phyloP scores from a whole-genome alignment of 78 protist species.

The Speleostelium caveatum region DNA sequence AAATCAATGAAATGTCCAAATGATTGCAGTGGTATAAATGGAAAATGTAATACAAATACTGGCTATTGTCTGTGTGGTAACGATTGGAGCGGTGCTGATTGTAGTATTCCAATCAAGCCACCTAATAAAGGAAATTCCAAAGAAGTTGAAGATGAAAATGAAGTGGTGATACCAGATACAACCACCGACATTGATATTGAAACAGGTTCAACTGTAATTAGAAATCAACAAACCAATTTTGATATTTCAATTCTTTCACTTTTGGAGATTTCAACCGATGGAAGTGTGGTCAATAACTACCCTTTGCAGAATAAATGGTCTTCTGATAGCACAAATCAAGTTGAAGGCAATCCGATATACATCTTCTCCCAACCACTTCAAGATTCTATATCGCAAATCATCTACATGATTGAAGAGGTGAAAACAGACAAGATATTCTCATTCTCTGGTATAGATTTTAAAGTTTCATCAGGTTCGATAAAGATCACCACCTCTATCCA shows the following conservation, averaged over 20 bases:
- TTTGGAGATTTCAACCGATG: background rate
- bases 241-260: background rate
- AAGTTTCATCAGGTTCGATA: background rate
- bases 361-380: too few species aligned
- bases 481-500: background rate
- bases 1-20: background rate
- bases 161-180: background rate
- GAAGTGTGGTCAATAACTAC: background rate
- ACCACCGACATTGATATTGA: background rate
- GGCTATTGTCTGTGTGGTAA: background rate
- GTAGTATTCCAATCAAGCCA: background rate
- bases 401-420: background rate
- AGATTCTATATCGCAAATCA: too few species aligned
- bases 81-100: background rate
- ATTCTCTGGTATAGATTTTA: background rate
- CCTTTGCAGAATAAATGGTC: background rate
- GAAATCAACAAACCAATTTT: constrained; percentile 5
- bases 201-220: background rate
- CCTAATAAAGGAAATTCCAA: background rate
- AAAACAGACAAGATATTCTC: background rate
- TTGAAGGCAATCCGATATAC: too few species aligned
- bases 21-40: background rate
- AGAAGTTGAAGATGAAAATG: background rate
- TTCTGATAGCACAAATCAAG: too few species aligned
- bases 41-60: background rate